Base-by-base conservation (phyloP, 176 grass and related monocot genomes). In the Dactylis glomerata region DNA sequence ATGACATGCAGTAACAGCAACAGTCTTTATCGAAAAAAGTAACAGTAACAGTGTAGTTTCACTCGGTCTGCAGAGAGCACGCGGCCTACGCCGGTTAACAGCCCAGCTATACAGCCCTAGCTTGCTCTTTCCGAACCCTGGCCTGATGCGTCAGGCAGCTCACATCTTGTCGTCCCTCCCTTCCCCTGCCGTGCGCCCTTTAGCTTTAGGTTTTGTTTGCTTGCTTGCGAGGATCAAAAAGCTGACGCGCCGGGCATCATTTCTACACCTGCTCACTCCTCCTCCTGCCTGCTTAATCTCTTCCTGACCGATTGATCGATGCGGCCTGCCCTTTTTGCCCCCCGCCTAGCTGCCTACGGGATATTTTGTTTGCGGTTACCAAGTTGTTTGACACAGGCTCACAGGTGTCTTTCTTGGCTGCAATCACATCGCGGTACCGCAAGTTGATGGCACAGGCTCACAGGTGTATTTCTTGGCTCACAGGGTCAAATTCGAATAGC, bases 121-220 rank as follows among this genome's bases (percentile, higher is more conserved):
- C 45, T 50, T 74, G 63, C 71, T 75, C 40, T 64, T 31, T 50
- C 15, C 34, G 82, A 15, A 42, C 45, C 28, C 76, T n/a, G 67
- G 76, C 37, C 46, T 19, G 68, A 38, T 63, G 55, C 0, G 31
- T 62, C 74, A 34, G 50, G 52, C 8, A 45, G 78, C 78, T 73
- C 79, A 34, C 52, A 47, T 86, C 83, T 82, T 64, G 87, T 58
- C 71, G 71, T 75, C 71, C 80, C 81, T 76, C 8, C 27, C 8
- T 17, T 52, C 8, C 8, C 10, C n/a, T 8, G 23, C 10, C 23
- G 56, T 46, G 44, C 44, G 44, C 26, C 26, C 38, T 47, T 61
- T 73, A 58, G 80, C 89, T 90, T 87, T 83, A 67, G 84, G 47
- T 87, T 87, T 84, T 90, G 89, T 90, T 90, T 80, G 56, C 80